These are phyloP conservation scores for Olyra latifolia DNA, from an alignment of 176 grass and related monocot species.

Conservation along the genomic window DNA sequence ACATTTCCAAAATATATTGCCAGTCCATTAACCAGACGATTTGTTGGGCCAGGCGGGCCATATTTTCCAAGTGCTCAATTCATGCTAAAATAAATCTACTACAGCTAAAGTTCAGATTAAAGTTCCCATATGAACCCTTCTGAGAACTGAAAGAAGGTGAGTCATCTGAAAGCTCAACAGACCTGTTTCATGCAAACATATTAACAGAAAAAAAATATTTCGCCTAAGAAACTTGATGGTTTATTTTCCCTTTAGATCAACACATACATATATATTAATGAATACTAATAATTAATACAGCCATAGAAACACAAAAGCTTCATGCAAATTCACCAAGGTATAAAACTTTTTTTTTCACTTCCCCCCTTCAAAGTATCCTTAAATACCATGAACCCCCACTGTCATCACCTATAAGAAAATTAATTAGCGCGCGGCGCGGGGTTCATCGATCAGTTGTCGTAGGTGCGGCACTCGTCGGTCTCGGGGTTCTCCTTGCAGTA, in stretches of 20 bases:
- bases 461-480: slow-evolving; percentile 83
- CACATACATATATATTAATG: not conserved
- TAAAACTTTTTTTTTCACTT: not conserved
- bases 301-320: not conserved
- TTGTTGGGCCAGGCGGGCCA: not conserved
- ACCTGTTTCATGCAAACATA: too few species aligned
- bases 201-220: too few species aligned
- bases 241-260: not conserved
- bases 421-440: not conserved
- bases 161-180: not conserved
- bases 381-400: not conserved
- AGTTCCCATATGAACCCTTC: not conserved
- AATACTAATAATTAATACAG: not conserved
- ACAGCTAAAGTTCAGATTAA: not conserved
- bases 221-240: not conserved
- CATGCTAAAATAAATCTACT: not conserved
- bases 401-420: not conserved
- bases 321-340: not conserved
- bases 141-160: not conserved
- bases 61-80: not conserved
- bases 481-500: slow-evolving; percentile 98
- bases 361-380: not conserved
- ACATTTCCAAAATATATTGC: not conserved
- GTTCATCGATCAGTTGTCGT: slow-evolving; percentile 62
- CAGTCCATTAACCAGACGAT: not conserved